phyloP scores from a whole-genome alignment of 108 stramenopile species.

The Aurantiochytrium sp. region DNA sequence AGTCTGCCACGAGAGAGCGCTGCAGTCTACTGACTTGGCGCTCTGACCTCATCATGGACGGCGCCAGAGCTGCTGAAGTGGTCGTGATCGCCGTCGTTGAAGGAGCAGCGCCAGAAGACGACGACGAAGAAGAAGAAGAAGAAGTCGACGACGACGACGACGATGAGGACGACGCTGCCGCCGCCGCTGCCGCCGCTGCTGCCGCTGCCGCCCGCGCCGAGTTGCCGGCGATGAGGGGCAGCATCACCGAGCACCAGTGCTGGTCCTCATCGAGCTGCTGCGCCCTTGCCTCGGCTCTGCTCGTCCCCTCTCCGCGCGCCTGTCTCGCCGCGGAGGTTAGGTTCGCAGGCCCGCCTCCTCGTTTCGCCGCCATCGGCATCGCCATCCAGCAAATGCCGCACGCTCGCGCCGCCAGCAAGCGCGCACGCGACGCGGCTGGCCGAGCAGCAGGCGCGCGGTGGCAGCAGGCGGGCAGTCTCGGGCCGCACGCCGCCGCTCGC shows the following conservation, averaged over 20 bases:
- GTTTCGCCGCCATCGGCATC: not conserved
- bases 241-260: not conserved
- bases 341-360: not conserved
- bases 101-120: too few species aligned
- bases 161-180: not conserved
- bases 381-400: too few species aligned
- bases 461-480: too few species aligned
- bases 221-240: not conserved
- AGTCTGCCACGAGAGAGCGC: not conserved
- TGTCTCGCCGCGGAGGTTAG: not conserved
- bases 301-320: not conserved
- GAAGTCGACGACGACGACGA: too few species aligned
- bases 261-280: not conserved
- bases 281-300: not conserved
- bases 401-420: too few species aligned
- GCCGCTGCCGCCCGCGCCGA: not conserved
- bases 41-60: too few species aligned
- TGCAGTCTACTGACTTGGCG: not conserved
- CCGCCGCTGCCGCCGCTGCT: not conserved
- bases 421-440: too few species aligned
- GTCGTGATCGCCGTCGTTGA: too few species aligned
- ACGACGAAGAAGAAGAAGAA: too few species aligned
- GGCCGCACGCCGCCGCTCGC: too few species aligned
- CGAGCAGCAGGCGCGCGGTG: too few species aligned
- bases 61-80: too few species aligned